Evolutionary conservation across 345 rosid species (phyloP), one percentile per base, ranked within the genome.

Genomic region (Lagerstroemia speciosa): DNA sequence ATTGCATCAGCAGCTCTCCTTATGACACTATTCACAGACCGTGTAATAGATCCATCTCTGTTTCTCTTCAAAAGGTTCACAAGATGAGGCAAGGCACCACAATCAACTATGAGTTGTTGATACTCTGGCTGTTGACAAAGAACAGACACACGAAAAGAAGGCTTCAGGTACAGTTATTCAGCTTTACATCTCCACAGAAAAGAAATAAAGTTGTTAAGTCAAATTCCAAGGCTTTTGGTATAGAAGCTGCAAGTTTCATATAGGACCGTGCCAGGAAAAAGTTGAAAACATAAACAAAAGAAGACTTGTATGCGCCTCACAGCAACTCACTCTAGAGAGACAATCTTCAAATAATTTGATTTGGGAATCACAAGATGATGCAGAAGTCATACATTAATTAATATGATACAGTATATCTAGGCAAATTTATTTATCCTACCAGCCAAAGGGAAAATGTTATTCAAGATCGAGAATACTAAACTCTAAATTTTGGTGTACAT

Each of bases 1-100:
- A 94, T 86, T 64, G 99, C 98, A 88, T 94, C 99, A 32, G 99
- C 97, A 0, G 99, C 96, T 81, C 99, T 78, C 83, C 98, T 87
- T 77, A 90, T 83, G 68, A 92, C 93, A 81, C 99, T 88, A 74
- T 81, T 86, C 52, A 87, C 89, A 65, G 97, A 88, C 63, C 96
- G 93, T 66, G 92, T 82, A 58, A 70, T 63, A 74, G 86, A 76
- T 67, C 84, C 79, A 53, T 86, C 87, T 78, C 75, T 88, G 72
- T 83, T 84, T 71, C 96, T 84, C 82, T 79, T 88, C 87, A 94
- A 73, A 79, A 94, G 81, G 73, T 80, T 78, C 77, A 94, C 97
- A 34, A 94, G 96, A 80, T 79, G 85, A 31, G 88, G 75, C 76
- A 94, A 81, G 41, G 98, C 99, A 71, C 98, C 99, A 53, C 85